Percentiles rank a stretch among this genome's conserved stretches.
These are phyloP conservation scores for Rutidosis leptorrhynchoides DNA, from an alignment of 129 eudicot species.

Conservation along the genomic window DNA sequence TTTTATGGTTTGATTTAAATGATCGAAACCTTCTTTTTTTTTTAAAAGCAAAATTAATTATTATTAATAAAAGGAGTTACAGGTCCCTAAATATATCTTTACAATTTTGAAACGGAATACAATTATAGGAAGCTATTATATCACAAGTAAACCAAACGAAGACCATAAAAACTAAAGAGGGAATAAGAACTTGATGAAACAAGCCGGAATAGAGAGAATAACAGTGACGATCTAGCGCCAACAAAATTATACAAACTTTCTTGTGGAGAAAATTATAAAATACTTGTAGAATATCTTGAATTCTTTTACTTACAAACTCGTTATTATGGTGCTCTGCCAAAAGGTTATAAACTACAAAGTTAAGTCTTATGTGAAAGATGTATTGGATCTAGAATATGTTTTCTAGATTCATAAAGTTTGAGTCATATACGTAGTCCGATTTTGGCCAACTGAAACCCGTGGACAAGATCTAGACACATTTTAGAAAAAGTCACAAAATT, in stretches of 20 bases:
- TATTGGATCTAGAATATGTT: neutral
- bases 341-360: neutral
- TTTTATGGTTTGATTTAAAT: neutral
- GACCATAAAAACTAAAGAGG: no score
- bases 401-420: conserved; percentile 15
- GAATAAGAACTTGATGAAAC: no score
- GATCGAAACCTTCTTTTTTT: neutral
- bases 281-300: neutral
- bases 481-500: neutral
- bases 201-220: no score
- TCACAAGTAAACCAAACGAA: no score
- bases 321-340: no score
- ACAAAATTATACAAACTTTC: neutral
- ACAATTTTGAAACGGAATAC: no score
- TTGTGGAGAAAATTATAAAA: neutral
- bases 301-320: neutral
- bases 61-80: no score
- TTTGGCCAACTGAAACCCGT: conserved; percentile 12
- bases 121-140: no score
- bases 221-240: no score
- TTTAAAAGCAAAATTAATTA: no score
- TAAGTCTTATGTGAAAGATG: neutral
- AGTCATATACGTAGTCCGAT: conserved; percentile 18
- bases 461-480: conserved; percentile 26
- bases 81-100: no score